Base-by-base conservation (phyloP, 768 basidiomycete species). In the Austroboletus eburneus region DNA sequence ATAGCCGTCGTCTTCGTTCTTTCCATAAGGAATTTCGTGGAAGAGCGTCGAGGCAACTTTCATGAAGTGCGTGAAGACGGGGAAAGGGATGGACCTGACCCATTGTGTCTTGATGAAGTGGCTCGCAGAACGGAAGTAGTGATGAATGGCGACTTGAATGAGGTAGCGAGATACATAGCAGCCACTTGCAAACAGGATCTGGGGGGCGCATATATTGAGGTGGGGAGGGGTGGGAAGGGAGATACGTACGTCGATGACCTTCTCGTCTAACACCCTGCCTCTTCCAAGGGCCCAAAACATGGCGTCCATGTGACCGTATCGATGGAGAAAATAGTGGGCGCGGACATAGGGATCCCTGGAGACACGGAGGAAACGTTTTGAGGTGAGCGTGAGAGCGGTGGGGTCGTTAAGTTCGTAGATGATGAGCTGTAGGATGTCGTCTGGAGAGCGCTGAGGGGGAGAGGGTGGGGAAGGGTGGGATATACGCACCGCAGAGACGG, bases 161-260 rank as follows among this genome's bases (percentile, higher is more conserved):
- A 90, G 74, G 67, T 90, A 90, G 39, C 87, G 78, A 51, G 87
- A 89, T 51, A 89, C 64, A 59, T 86, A 84, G 44, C 85, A 87
- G 44, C 86, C 86, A 56, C 85, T 87, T 42, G 77, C 72, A 48
- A 88, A 69, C 45, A 90, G 75, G 57, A 85, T 85, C 87, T 89
- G 42, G 24, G 16, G 39, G 30, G 42, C 55, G 57, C 56, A 68
- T 66, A 62, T 36, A 66, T 46, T 54, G 43, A 59, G 55, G 47
- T n/a, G 42, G 39, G 36, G 39, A 56, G 46, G 43, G 54, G 45
- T 49, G 61, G 57, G 57, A 47, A 30, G 36, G 22, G 49, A 46
- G 46, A 46, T 42, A 56, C 82, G 58, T 12, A 87, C 85, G 71
- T 88, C 80, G 59, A 87, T 77, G 50, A 87, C 83, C 39, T 74